Conservation (phyloP, 257 asterid genomes). For the Knoxia roxburghii region DNA sequence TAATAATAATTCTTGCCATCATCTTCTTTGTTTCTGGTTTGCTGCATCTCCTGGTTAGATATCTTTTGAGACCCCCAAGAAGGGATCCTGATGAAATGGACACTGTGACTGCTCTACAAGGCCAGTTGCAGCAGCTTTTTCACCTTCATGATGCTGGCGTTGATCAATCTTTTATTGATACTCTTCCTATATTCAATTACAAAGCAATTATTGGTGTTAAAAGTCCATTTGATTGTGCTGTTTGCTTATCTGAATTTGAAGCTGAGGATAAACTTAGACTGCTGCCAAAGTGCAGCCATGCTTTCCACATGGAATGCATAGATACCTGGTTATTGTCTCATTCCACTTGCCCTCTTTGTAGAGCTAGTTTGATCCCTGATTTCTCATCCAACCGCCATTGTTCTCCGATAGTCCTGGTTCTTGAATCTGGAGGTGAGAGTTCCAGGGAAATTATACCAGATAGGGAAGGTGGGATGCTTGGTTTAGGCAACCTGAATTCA, state of each 20-base stretch:
- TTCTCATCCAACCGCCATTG: constrained; percentile 30
- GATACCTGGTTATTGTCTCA: constrained; percentile 95
- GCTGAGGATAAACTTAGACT: constrained; percentile 69
- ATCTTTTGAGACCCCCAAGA: constrained; percentile 46
- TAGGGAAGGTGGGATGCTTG: constrained; percentile 16
- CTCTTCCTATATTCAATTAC: constrained; percentile 73
- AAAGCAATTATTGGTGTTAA: constrained; percentile 81
- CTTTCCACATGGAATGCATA: constrained; percentile 92
- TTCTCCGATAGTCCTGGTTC: constrained; percentile 70
- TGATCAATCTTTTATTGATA: constrained; percentile 86
- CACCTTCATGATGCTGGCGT: constrained; percentile 89
- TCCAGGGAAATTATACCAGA: constrained; percentile 54
- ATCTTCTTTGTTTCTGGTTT: constrained; percentile 81
- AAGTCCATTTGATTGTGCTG: constrained; percentile 94
- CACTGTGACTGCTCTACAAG: constrained; percentile 67
- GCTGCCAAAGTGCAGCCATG: constrained; percentile 90
- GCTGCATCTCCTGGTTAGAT: constrained; percentile 80
- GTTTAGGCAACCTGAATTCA: constrained; percentile 12
- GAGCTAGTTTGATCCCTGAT: constrained; percentile 64
- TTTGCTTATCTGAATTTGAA: constrained; percentile 86
- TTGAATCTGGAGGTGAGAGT: constrained; percentile 75
- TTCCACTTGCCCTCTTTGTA: constrained; percentile 95
- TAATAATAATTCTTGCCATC: constrained; percentile 67
- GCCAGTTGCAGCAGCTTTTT: constrained; percentile 92
- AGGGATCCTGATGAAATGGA: constrained; percentile 67